Base-by-base conservation (phyloP, 257 asterid genomes). In the Petunia secreta region DNA sequence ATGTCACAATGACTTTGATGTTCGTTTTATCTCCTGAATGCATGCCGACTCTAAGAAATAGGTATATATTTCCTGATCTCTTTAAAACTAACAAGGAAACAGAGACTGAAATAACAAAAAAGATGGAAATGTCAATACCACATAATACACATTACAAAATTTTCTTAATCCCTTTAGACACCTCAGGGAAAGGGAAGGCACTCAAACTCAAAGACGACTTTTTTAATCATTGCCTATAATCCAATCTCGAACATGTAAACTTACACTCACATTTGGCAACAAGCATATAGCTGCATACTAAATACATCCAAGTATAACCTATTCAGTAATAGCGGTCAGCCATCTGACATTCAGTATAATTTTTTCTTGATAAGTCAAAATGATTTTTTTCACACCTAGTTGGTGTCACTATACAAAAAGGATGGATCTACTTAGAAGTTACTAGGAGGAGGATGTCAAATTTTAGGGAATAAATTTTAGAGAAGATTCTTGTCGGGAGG, bases 1-100 rank as follows among this genome's bases (percentile, higher is more conserved):
- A 68, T 44, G 75, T 68, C 75, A 68, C 4, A 68, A 43, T 68
- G 58, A 68, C 39, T 68, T 68, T 9, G 57, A 68, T 44, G 57
- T 68, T 4, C 25, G n/a, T 39, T 68, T 43, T 8, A 68, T 43
- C 75, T 68, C 75, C 57, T 43, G 39, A 43, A n/a, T 44, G 40
- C 75, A 68, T 25, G 37, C 2, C 46, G 25, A 10, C 53, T 68
- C 57, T 3, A 43, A 68, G 75, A 68, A 43, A 68, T 43, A 68
- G 46, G 14, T 43, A 68, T 14, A 8, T 44, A 48, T 68, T 43
- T 43, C 54, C 75, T 43, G 55, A 8, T 43, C 39, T 6, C 34
- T 16, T 66, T 43, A n/a, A 15, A 67, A 67, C 75, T 2, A 67
- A 67, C 41, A 43, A 68, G 74, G 40, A n/a, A 68, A 68, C n/a